Conservation (phyloP, 2,329 filamentous ascomycete genomes). For the Achaetomium macrosporum region DNA sequence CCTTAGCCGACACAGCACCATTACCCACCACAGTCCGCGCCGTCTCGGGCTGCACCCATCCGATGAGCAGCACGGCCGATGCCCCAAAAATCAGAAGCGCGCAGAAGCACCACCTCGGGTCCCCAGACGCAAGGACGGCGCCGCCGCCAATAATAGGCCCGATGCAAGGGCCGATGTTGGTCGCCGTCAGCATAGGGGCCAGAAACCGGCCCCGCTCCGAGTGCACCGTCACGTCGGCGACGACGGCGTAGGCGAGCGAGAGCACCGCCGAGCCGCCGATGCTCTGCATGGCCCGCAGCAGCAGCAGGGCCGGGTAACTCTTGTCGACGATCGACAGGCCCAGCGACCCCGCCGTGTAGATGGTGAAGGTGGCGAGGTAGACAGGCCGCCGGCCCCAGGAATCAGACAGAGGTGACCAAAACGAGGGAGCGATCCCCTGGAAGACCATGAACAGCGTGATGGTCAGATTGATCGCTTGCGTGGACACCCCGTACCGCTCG, state of each 20-base stretch:
- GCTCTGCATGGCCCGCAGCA: constrained; percentile 3
- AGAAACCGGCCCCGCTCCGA: constrained; percentile 2
- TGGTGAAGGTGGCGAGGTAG: constrained; percentile 3
- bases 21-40: constrained; percentile 1
- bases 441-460: constrained; percentile 3
- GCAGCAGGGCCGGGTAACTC: constrained; percentile 2
- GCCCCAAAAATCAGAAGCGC: constrained; percentile 2
- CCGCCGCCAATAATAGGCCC: constrained; percentile 3
- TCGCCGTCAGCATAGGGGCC: constrained; percentile 4
- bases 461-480: constrained; percentile 5
- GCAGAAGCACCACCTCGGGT: constrained; percentile 1
- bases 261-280: constrained; percentile 4
- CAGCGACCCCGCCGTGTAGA: constrained; percentile 1
- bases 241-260: constrained; percentile 1
- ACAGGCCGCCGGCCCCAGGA: constrained; percentile 2
- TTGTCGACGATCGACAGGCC: constrained; percentile 1
- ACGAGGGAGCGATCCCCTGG: constrained; percentile 3
- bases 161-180: constrained; percentile 3
- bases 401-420: constrained; percentile 2
- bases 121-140: background rate
- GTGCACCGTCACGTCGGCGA: constrained; percentile 4
- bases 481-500: background rate
- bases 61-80: constrained; percentile 1
- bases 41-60: background rate
- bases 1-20: background rate